Conservation (phyloP, 2,329 filamentous ascomycete species). For the Fusarium pseudonygamai region DNA sequence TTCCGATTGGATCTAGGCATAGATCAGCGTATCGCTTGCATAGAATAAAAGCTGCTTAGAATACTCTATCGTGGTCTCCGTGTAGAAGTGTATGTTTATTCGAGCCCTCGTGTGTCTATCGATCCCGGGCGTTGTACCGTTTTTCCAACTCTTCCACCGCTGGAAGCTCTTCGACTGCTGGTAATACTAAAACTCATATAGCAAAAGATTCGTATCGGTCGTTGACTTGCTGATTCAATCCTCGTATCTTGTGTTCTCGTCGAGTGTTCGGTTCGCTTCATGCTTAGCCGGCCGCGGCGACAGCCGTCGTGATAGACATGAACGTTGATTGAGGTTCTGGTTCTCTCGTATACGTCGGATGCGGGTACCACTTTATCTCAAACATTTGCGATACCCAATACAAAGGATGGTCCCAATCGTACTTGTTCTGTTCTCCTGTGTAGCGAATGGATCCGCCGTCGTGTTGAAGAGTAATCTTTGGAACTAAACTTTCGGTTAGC, state of each 20-base stretch:
- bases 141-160: background rate
- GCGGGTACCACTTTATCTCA: constrained; percentile 52
- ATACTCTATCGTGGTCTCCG: background rate
- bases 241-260: background rate
- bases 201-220: background rate
- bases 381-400: constrained; percentile 60
- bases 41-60: background rate
- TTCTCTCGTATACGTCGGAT: constrained; percentile 45
- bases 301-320: background rate
- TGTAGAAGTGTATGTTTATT: background rate
- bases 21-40: background rate
- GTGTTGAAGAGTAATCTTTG: background rate
- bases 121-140: background rate
- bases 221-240: background rate
- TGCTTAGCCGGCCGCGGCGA: background rate
- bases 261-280: background rate
- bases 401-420: constrained; percentile 53
- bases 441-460: constrained; percentile 18
- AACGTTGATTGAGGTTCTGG: background rate
- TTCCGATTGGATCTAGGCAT: background rate
- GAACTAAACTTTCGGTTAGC: constrained; percentile 19
- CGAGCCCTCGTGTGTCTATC: background rate
- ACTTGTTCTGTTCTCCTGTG: constrained; percentile 38
- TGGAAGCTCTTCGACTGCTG: background rate
- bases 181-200: background rate